Evolutionary conservation across 1,284 basidiomycete species (phyloP).

Genomic region (Lentinula novae-zelandiae): DNA sequence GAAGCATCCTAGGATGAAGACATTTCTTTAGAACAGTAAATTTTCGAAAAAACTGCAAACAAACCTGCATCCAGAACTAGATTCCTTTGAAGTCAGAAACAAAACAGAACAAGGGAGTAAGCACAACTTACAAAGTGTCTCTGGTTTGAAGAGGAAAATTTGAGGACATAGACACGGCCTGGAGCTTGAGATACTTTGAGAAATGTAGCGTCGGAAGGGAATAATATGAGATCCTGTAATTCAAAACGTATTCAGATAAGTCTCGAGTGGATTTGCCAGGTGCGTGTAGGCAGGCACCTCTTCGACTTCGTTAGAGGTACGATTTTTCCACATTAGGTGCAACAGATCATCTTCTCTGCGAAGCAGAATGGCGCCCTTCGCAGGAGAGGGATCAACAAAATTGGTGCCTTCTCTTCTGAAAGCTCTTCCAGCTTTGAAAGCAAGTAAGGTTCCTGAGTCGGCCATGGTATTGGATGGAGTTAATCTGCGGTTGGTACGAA

Average conservation of each 20-base stretch:
- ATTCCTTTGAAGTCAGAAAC: conserved; percentile 4
- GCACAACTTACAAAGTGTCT: conserved; percentile 67
- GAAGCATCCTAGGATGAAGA: conserved; percentile 53
- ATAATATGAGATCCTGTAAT: conserved; percentile 68
- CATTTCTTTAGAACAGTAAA: neutral
- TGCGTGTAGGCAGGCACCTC: conserved; percentile 43
- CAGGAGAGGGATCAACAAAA: conserved; percentile 58
- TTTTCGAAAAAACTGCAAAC: neutral
- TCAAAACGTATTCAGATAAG: neutral
- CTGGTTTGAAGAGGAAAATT: conserved; percentile 77
- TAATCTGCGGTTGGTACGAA: neutral
- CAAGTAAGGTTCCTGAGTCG: conserved; percentile 46
- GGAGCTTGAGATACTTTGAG: conserved; percentile 58
- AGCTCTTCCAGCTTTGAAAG: conserved; percentile 79
- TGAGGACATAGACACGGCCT: conserved; percentile 74
- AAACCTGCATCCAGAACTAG: conserved; percentile 83
- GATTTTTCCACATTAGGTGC: conserved; percentile 76
- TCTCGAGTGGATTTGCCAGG: neutral
- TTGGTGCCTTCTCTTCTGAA: conserved; percentile 63
- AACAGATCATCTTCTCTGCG: conserved; percentile 71
- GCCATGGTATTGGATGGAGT: conserved; percentile 22
- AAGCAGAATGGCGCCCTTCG: conserved; percentile 70
- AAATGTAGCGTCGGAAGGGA: conserved; percentile 77
- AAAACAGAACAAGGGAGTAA: neutral
- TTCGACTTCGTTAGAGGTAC: conserved; percentile 52